Evolutionary conservation across 305 asterid species (phyloP), one percentile per base, ranked within the genome.

Genomic region (Fraxinus platypoda): DNA sequence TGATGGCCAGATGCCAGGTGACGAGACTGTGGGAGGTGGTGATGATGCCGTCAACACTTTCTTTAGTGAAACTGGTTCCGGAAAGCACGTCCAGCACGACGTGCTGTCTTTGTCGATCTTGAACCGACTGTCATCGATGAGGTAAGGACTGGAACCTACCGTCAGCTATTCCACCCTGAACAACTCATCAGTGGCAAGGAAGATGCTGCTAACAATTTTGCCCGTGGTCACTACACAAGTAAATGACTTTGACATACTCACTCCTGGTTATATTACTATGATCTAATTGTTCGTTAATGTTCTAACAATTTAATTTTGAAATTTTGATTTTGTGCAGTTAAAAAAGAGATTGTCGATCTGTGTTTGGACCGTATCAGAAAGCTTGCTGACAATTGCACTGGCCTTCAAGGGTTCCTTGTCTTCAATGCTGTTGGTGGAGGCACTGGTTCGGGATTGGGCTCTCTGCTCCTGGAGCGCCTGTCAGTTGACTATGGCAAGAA

Each of bases 1-100:
- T 19, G 75, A 70, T 70, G 75, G 75, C 75, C 75, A 70, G 37
- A 70, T 70, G 75, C 75, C 75, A 70, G 25, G 64, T n/a, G 64
- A 38, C 26, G 12, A 75, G 78, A 30, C 79, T 57, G 30, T 75
- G 23, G 79, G 79, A 41, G 64, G 79, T 6, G 79, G 31, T 75
- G 78, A 75, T 21, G 78, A 75, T 70, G 75, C 38, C 75, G 28
- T 70, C 38, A 70, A 70, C 75, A 70, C 75, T 33, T 70, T 70
- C 34, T 70, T 70, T 34, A 70, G 75, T 17, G 75, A 70, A 70
- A 70, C 37, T 70, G 75, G 75, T 28, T 4, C 74, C 3, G 75
- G 75, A 5, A 26, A 28, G 75, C 37, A 70, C 37, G 75, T 70
- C 19, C 75, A 38, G n/a, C n/a, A n/a, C n/a, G n/a, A 9, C 75